phyloP scores from a whole-genome alignment of 2,329 filamentous ascomycete genomes.

The Pestalotiopsis sp. region DNA sequence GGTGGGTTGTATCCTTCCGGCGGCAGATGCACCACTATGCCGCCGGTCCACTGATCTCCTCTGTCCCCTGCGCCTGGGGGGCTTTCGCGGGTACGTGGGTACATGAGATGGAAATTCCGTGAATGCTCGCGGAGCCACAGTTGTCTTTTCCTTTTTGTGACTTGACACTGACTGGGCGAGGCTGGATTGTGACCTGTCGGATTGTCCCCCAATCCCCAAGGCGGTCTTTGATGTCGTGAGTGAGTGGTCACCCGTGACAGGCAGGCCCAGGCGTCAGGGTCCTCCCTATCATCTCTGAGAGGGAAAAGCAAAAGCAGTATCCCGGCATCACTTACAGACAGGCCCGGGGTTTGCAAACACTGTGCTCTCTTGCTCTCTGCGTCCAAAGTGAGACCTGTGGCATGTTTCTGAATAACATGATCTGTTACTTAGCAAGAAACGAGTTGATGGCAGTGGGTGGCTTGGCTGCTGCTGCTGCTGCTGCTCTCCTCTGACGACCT shows the following conservation, averaged over 20 bases:
- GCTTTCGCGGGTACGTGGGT: not conserved
- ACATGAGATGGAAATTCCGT: too few relatives aligned
- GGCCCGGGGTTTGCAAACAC: not conserved
- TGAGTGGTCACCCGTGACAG: not conserved
- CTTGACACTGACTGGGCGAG: not conserved
- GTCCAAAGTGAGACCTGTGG: not conserved
- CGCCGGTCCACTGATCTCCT: not conserved
- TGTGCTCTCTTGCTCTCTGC: not conserved
- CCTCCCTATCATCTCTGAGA: not conserved
- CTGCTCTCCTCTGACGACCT: not conserved
- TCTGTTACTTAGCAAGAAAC: not conserved
- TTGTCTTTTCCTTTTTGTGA: not conserved
- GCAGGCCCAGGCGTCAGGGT: not conserved
- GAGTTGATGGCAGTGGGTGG: not conserved
- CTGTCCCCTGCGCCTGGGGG: not conserved
- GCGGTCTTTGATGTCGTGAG: not conserved
- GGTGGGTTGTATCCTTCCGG: not conserved
- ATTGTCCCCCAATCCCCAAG: not conserved
- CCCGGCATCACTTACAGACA: not conserved
- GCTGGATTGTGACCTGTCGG: not conserved
- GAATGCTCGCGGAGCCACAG: not conserved
- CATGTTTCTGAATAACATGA: not conserved
- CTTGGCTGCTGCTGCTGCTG: not conserved
- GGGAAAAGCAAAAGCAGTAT: not conserved
- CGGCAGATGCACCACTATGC: not conserved